These are phyloP conservation scores for Diospyros lotus DNA, from an alignment of 148 eudicot species.

Conservation along the genomic window DNA sequence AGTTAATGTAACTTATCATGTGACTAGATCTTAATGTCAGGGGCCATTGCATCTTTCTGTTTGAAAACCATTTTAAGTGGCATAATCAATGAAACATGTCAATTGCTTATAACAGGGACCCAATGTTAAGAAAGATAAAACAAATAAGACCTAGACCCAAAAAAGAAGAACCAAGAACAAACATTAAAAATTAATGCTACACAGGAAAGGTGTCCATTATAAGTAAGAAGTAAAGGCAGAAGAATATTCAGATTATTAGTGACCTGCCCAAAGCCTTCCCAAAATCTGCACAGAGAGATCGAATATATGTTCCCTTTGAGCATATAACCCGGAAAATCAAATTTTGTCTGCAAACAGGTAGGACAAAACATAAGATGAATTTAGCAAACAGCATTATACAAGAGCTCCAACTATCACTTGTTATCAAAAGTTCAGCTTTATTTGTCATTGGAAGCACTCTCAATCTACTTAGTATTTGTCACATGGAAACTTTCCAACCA, in stretches of 20 bases:
- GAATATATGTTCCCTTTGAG: conserved; percentile 92
- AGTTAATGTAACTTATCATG: background rate
- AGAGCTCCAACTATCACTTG: too few relatives aligned
- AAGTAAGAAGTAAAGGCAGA: background rate
- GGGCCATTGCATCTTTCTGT: background rate
- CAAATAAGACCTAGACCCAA: too few relatives aligned
- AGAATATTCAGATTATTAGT: background rate
- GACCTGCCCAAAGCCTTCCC: conserved; percentile 93
- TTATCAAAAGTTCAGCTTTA: background rate
- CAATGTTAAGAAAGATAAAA: too few relatives aligned
- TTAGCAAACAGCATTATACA: background rate
- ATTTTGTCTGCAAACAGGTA: conserved; percentile 63
- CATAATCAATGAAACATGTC: background rate
- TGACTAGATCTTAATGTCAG: background rate
- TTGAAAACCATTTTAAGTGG: background rate
- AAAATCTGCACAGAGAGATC: conserved; percentile 93
- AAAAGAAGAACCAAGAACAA: background rate
- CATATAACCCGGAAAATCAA: conserved; percentile 86
- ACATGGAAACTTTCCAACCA: background rate
- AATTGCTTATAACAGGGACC: background rate
- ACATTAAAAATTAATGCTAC: background rate
- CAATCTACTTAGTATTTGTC: background rate
- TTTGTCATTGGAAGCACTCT: too few relatives aligned
- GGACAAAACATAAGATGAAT: background rate
- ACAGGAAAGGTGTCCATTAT: background rate